Evolutionary conservation across 345 rosid species (phyloP).

Genomic region (Linum lewisii): DNA sequence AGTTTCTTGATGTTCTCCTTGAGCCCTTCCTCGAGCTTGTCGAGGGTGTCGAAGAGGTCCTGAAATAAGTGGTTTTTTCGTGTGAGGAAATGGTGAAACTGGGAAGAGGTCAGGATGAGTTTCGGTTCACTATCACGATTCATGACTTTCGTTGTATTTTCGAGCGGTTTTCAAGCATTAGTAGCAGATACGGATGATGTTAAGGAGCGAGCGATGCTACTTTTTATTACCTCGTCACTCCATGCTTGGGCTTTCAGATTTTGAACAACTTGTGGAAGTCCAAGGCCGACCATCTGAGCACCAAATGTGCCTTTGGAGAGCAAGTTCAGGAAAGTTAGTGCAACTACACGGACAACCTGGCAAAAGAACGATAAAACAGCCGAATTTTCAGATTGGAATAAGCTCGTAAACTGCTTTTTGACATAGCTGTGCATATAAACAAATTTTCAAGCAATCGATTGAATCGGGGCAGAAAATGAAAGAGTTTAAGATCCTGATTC

Average conservation of each 20-base stretch:
- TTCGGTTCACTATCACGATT: too few relatives aligned
- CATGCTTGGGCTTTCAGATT: slow-evolving; percentile 90
- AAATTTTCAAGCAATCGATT: background rate
- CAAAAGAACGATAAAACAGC: slow-evolving; percentile 16
- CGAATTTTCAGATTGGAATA: background rate
- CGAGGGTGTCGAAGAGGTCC: slow-evolving; percentile 84
- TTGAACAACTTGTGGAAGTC: slow-evolving; percentile 82
- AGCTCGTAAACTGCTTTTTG: background rate
- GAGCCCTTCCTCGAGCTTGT: slow-evolving; percentile 77
- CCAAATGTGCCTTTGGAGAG: slow-evolving; percentile 78
- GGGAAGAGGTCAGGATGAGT: too few relatives aligned
- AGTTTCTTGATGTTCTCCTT: slow-evolving; percentile 69
- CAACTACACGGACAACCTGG: slow-evolving; percentile 90
- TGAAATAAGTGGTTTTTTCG: slow-evolving; percentile 16
- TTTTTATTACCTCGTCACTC: slow-evolving; percentile 87
- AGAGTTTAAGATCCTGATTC: background rate
- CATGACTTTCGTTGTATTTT: too few relatives aligned
- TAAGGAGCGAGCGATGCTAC: background rate
- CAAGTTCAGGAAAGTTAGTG: slow-evolving; percentile 73
- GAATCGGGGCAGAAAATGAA: background rate
- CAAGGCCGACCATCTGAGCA: slow-evolving; percentile 94
- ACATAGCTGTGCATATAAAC: background rate
- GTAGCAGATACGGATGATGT: background rate
- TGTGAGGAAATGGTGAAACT: background rate
- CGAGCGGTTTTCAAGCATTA: background rate